phyloP scores from a whole-genome alignment of 2,329 filamentous ascomycete genomes.

The Aureobasidium namibiae region DNA sequence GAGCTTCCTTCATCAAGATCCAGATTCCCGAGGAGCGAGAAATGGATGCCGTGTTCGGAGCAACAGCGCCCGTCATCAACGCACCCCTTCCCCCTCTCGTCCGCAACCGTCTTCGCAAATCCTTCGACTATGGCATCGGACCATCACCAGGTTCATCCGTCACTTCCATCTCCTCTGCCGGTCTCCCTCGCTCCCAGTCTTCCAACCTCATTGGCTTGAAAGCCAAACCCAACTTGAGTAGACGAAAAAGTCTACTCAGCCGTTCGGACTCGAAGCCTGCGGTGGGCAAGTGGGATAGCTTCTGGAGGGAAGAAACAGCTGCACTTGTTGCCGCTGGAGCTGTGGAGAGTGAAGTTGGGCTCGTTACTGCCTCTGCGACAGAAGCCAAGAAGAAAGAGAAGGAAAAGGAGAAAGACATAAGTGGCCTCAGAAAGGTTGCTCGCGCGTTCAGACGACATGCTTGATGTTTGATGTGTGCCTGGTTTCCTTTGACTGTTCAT shows the following conservation, averaged over 20 bases:
- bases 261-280: neutral
- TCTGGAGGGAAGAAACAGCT: neutral
- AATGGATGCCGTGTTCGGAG: neutral
- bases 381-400: neutral
- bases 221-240: neutral
- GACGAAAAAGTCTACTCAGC: neutral
- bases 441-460: neutral
- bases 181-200: constrained; percentile 1
- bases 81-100: neutral
- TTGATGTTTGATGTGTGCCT: neutral
- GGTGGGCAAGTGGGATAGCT: neutral
- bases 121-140: neutral
- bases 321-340: neutral
- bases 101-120: constrained; percentile 3
- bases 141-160: neutral
- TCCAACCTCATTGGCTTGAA: neutral
- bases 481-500: neutral
- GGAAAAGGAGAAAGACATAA: neutral
- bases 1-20: constrained; percentile 2
- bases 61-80: neutral
- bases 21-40: neutral
- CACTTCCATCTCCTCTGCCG: neutral
- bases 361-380: neutral
- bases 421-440: neutral
- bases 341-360: neutral